Percentiles rank a stretch among this genome's conserved stretches.
These are phyloP conservation scores for Neodidymelliopsis sp. DNA, from an alignment of 2,329 filamentous ascomycete genomes.

Conservation along the genomic window DNA sequence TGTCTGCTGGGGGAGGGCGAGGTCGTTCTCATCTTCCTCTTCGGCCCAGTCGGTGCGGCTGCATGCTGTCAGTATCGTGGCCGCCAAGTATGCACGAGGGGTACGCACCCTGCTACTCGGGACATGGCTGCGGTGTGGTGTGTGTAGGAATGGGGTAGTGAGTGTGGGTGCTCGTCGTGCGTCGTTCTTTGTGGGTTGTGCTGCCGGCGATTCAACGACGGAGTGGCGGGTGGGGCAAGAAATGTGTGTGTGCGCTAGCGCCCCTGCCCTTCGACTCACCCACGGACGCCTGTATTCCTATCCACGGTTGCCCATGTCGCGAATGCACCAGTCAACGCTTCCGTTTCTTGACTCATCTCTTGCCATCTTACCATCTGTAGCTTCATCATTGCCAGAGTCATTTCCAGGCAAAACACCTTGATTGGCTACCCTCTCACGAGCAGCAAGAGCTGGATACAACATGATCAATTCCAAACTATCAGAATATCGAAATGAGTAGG, in stretches of 20 bases:
- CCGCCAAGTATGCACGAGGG: neutral
- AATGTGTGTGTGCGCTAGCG: slow-evolving; percentile 20
- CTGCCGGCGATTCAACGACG: slow-evolving; percentile 24
- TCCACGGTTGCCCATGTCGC: too few species aligned
- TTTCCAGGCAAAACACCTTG: too few species aligned
- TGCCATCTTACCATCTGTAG: too few species aligned
- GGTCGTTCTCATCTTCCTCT: slow-evolving; percentile 90
- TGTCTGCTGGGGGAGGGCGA: slow-evolving; percentile 86
- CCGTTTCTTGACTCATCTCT: too few species aligned
- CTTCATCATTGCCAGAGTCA: too few species aligned
- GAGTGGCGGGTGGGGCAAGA: slow-evolving; percentile 30
- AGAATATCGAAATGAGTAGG: neutral
- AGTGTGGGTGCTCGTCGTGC: slow-evolving; percentile 12
- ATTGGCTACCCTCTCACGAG: too few species aligned
- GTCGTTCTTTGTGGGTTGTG: slow-evolving; percentile 6
- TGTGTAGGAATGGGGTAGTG: slow-evolving; percentile 16
- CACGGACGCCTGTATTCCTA: too few species aligned
- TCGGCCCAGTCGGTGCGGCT: slow-evolving; percentile 82
- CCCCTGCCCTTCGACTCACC: slow-evolving; percentile 3
- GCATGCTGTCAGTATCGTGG: slow-evolving; percentile 13
- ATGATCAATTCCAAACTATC: neutral
- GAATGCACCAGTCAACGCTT: neutral
- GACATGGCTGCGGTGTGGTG: slow-evolving; percentile 40
- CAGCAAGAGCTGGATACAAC: neutral
- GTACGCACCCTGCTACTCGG: slow-evolving; percentile 47